Base-by-base conservation (phyloP, 2,329 filamentous ascomycete genomes). In the Penicillium sp. region DNA sequence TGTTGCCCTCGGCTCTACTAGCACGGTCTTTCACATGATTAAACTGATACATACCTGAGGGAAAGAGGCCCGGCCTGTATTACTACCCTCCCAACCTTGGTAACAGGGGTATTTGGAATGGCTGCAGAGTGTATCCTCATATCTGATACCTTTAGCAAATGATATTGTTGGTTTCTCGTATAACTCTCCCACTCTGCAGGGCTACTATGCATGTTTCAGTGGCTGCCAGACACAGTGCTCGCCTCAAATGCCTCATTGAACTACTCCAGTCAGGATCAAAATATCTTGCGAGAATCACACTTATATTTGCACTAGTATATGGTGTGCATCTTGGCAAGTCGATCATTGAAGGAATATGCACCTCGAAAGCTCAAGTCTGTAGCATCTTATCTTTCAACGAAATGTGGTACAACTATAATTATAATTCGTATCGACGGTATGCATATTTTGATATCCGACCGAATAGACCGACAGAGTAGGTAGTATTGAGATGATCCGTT, bases 221-320 rank as follows among this genome's bases (percentile, higher is more conserved):
- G 3, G n/a, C 19, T 22, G 48, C 4, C 8, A 14, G 1, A 14
- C 28, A 10, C 48, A 25, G 26, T 51, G 10, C n/a, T 22, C 28
- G 37, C 13, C 26, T 8, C 4, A 7, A 22, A 33, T 43, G 7
- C 6, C 11, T 19, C 30, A 40, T 28, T 16, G 11, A 16, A 35
- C 35, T 40, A 25, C 35, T 16, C 37, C 22, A 8, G 37, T 42
- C 4, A 8, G 10, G 33, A 51, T 57, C 30, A 10, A 6, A 51
- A 51, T 42, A 51, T 49, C 35, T 57, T 57, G 45, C 43, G 28
- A 55, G 38, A 28, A 30, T 55, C 28, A 19, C 28, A 55, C 30
- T 3, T 11, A 26, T 14, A 54, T 25, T 30, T 16, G 28, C 11
- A 14, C 28, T 35, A 33, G 43, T 51, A 22, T n/a, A 6, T 22